Evolutionary conservation across 2,329 filamentous ascomycete species (phyloP), one percentile per base, ranked within the genome.

Genomic region (Cladophialophora carrionii): DNA sequence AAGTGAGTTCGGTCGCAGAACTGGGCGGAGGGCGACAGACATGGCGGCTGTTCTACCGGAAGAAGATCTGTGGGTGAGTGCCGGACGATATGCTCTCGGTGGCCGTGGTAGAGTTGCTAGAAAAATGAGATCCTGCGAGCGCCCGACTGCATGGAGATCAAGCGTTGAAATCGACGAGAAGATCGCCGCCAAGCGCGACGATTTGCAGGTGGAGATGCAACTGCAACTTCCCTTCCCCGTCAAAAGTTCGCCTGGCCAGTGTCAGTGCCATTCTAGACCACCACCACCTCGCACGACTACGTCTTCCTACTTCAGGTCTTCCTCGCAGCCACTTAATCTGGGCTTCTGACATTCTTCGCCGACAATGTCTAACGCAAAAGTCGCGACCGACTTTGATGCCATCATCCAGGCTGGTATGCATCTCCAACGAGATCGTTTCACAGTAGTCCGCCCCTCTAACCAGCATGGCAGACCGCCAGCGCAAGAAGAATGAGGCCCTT

Each of bases 401-500:
- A 83, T 84, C 70, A 83, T 84, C 64, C 76, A 83, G 73, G 77
- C 80, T 70, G 80, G 81, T 83, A 76, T 76, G 74, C 64, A 20
- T 43, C 22, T 58, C 26, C 62, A n/a, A 24, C 48, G 34, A 22
- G 41, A 60, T n/a, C 41, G 34, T 52, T 22, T 26, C 8, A 37
- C 58, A 46, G 26, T 20, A 22, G 14, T 52, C 34, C 49, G 49
- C 49, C 31, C 62, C 52, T 57, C 64, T 65, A 58, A 68, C 59
- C 62, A 57, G 22, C 4, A 46, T 57, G 57, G 58, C 61, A 84
- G 82, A 80, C 72, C 82, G 85, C 54, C 78, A 83, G 64, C 81
- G 82, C 73, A 83, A 82, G 71, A 83, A 83, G 73, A 81, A 85
- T 63, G 83, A 87, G 72, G 76, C 78, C 1, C 80, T 88, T 3